Evolutionary conservation across 495 filamentous ascomycete species (phyloP), one percentile per base, ranked within the genome.

Genomic region (Letharia lupina): DNA sequence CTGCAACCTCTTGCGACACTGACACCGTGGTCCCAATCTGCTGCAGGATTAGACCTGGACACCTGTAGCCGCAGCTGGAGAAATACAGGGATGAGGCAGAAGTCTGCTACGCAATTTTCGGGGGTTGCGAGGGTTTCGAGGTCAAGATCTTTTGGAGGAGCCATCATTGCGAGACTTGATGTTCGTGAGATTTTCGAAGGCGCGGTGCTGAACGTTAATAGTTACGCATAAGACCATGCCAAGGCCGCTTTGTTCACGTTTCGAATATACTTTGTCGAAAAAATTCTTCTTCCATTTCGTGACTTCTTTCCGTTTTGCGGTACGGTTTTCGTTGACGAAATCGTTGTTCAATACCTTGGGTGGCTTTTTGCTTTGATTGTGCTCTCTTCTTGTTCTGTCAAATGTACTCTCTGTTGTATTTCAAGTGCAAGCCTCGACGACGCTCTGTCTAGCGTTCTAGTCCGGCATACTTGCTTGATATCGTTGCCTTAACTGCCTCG

Each of bases 21-120:
- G 91, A 96, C 44, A 89, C 83, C 8, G 82, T 87, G 35, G 92
- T 96, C 68, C 94, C 94, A 67, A 96, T 83, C 89, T 91, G 64
- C 69, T 57, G 12, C 33, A 61, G 5, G 61, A 15, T 61, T 40
- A 60, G 65, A 44, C 57, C 39, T 47, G 40, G 18, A 31, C 45
- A 65, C 42, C 35, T 35, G 47, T 70, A 60, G 66, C 67, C 65
- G 50, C 39, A 6, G 59, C 42, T 62, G 44, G 47, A n/a, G 44
- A 48, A 82, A 61, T 74, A 92, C 88, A 0, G 91, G 91, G 69
- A 94, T 84, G 60, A 94, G 77, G 74, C 91, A 94, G 72, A 94
- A 93, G 72, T 96, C 91, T 5, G 85, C 91, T 40, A 86, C 82
- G 76, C 90, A 93, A 63, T 76, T 73, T 18, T 79, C 74, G 5